phyloP scores from a whole-genome alignment of 805 yeast species.

The Wickerhamomyces alni region DNA sequence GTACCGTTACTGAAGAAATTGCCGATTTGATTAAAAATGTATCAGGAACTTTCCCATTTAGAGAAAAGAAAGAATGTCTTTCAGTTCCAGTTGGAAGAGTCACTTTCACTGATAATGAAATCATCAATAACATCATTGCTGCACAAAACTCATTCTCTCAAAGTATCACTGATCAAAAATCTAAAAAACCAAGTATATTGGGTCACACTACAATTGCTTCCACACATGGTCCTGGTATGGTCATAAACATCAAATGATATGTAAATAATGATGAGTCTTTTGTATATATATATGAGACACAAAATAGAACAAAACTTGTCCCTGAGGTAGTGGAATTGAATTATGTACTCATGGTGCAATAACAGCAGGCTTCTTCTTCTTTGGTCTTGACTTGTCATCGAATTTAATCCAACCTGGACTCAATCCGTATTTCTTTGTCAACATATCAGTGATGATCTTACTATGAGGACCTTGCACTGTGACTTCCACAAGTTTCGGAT shows the following conservation, averaged over 20 bases:
- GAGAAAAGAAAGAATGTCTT: constrained; percentile 59
- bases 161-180: constrained; percentile 46
- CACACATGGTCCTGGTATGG: constrained; percentile 76
- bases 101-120: constrained; percentile 69
- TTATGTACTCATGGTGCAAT: too few species aligned
- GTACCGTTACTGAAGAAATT: constrained; percentile 75
- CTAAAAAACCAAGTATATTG: constrained; percentile 61
- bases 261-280: neutral
- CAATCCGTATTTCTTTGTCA: constrained; percentile 55
- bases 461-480: constrained; percentile 91
- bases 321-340: too few species aligned
- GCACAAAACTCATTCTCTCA: constrained; percentile 57
- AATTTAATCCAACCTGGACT: constrained; percentile 59
- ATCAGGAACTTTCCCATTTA: constrained; percentile 69
- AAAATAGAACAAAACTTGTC: too few species aligned
- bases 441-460: constrained; percentile 48
- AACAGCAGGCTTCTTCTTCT: constrained; percentile 32
- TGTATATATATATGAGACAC: constrained; percentile 1
- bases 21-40: constrained; percentile 44
- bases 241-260: constrained; percentile 40
- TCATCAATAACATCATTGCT: constrained; percentile 62
- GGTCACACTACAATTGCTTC: constrained; percentile 66
- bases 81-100: constrained; percentile 72
- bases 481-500: constrained; percentile 58
- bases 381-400: constrained; percentile 54